Evolutionary conservation across 176 grass and related monocot species (phyloP), one percentile per base, ranked within the genome.

Genomic region (Oryza australiensis): DNA sequence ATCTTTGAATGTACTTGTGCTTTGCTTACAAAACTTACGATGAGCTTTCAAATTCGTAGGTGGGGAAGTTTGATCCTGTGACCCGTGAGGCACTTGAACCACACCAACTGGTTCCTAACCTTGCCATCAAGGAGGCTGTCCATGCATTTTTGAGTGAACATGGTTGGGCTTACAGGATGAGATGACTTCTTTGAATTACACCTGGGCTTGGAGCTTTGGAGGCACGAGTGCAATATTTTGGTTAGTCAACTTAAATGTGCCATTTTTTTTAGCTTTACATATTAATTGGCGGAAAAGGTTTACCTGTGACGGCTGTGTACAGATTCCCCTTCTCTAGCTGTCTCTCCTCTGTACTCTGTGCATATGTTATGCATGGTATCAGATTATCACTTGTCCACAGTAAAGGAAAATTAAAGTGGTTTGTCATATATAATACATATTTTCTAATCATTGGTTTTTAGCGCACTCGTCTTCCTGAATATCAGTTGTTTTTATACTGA

Each of bases 31-130:
- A 3, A 57, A 34, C 37, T 68, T 27, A 62, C 34, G 28, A 34
- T 51, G 48, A 68, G 12, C 23, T 32, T 74, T 11, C 9, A 73
- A 68, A 70, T 43, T 91, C 27, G 32, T 74, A 98, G 96, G 93
- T 95, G 46, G 93, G 96, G 23, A 98, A 90, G 76, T 95, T 98
- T 68, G 96, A 98, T 78, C 96, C 96, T 9, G 75, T 95, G 42
- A 95, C 93, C 34, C 83, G 89, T 60, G 90, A 88, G 66, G 69
- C 69, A 26, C 85, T 98, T 18, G 90, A 93, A 45, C 85, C 90
- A 20, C 74, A 87, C 72, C 96, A 98, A 66, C 66, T 98, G 30
- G 87, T 98, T 86, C 85, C 96, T 20, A 98, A 98, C 82, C 90
- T 95, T 28, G 96, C 96, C 5, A 89, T 93, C 35, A 95, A 98